These are phyloP conservation scores for Hypoxylon sp. DNA, from an alignment of 2,329 filamentous ascomycete species.

Conservation along the genomic window DNA sequence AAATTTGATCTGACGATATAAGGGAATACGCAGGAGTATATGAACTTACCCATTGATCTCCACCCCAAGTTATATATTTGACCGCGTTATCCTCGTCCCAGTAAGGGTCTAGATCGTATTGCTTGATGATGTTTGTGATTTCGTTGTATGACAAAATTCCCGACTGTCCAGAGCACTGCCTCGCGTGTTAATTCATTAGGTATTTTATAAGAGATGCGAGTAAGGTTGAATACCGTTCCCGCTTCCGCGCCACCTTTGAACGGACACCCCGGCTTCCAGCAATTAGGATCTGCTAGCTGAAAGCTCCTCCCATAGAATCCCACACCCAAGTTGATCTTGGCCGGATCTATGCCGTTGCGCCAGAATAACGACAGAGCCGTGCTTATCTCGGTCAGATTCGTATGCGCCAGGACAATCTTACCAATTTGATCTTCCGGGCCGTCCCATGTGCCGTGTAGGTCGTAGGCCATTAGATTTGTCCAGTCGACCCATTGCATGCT, in stretches of 20 bases:
- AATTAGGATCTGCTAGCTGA: not conserved
- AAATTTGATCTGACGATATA: too few species aligned
- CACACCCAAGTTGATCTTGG: not conserved
- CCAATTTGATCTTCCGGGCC: not conserved
- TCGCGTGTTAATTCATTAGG: too few species aligned
- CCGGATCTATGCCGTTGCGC: not conserved
- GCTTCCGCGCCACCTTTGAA: not conserved
- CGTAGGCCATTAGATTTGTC: constrained; percentile 9
- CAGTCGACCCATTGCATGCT: not conserved
- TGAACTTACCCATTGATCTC: constrained; percentile 1
- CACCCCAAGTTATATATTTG: not conserved
- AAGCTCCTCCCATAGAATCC: constrained; percentile 6
- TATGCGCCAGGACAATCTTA: not conserved
- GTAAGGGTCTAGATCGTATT: not conserved
- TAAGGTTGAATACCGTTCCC: not conserved
- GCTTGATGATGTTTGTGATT: not conserved
- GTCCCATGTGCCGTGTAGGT: not conserved
- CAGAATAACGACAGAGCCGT: not conserved
- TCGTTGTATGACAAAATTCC: not conserved
- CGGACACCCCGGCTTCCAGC: not conserved
- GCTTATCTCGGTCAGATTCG: constrained; percentile 1
- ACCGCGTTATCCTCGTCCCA: not conserved
- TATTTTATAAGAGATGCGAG: too few species aligned
- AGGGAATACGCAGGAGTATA: too few species aligned
- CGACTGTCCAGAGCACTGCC: not conserved